phyloP scores from a whole-genome alignment of 2,329 filamentous ascomycete species.

The Bisporella sp. region DNA sequence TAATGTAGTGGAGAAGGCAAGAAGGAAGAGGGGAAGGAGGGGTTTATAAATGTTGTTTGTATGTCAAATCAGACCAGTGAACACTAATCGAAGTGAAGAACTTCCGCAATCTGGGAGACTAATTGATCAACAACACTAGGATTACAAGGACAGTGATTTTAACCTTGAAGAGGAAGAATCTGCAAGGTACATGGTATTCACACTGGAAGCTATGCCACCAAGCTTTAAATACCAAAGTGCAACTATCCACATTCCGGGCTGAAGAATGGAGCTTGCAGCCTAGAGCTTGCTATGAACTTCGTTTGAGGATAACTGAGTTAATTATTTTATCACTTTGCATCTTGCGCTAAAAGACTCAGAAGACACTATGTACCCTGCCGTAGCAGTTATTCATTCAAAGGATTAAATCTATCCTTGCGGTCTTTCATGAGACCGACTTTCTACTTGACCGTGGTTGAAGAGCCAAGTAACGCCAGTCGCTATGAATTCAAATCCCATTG shows the following conservation, averaged over 20 bases:
- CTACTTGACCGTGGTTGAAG: slow-evolving; percentile 30
- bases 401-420: slow-evolving; percentile 8
- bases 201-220: too few relatives aligned
- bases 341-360: too few relatives aligned
- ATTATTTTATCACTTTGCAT: too few relatives aligned
- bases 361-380: not conserved
- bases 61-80: not conserved
- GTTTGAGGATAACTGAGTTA: too few relatives aligned
- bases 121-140: not conserved
- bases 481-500: slow-evolving; percentile 25
- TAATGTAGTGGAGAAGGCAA: not conserved
- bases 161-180: too few relatives aligned
- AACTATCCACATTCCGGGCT: too few relatives aligned
- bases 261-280: too few relatives aligned
- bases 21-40: not conserved
- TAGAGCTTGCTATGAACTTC: too few relatives aligned
- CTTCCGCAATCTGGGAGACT: not conserved
- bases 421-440: slow-evolving; percentile 9
- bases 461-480: slow-evolving; percentile 31
- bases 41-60: not conserved
- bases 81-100: not conserved
- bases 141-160: too few relatives aligned
- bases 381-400: slow-evolving; percentile 10
- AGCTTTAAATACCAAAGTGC: too few relatives aligned
- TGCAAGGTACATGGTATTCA: too few relatives aligned